Conservation (phyloP, 345 rosid genomes). For the Eutrema japonicum region DNA sequence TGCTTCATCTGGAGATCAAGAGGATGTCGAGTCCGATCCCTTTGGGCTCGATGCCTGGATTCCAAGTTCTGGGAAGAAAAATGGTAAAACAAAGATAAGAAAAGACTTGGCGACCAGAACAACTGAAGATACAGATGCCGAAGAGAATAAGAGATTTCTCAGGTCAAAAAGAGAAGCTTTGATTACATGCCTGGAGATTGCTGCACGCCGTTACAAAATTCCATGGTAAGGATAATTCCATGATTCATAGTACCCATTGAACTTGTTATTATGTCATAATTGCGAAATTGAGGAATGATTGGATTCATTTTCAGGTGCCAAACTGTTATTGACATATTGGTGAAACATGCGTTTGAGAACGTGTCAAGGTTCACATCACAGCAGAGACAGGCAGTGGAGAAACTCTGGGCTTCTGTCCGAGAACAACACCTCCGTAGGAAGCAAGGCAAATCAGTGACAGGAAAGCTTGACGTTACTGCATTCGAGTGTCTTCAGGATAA, state of each 20-base stretch:
- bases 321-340: conserved; percentile 93
- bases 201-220: conserved; percentile 82
- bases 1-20: conserved; percentile 46
- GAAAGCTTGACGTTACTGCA: conserved; percentile 90
- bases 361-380: conserved; percentile 73
- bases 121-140: conserved; percentile 55
- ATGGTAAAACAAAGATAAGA: conserved; percentile 59
- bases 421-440: conserved; percentile 82
- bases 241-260: conserved; percentile 11
- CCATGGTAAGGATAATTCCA: conserved; percentile 62
- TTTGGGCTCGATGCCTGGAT: conserved; percentile 89
- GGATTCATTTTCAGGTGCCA: conserved; percentile 73
- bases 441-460: conserved; percentile 90
- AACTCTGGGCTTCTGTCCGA: conserved; percentile 85
- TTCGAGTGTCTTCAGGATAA: conserved; percentile 91
- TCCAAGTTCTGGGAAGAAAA: conserved; percentile 60
- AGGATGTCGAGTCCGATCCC: conserved; percentile 74
- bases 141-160: conserved; percentile 68
- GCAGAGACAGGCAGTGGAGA: conserved; percentile 84
- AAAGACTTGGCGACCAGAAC: conserved; percentile 50
- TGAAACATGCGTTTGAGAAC: conserved; percentile 86
- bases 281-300: conserved; percentile 6
- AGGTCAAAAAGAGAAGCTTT: conserved; percentile 81
- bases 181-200: conserved; percentile 83
- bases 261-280: conserved; percentile 15